Conservation (phyloP, 208 protist genomes). For the Leishmania lainsoni region DNA sequence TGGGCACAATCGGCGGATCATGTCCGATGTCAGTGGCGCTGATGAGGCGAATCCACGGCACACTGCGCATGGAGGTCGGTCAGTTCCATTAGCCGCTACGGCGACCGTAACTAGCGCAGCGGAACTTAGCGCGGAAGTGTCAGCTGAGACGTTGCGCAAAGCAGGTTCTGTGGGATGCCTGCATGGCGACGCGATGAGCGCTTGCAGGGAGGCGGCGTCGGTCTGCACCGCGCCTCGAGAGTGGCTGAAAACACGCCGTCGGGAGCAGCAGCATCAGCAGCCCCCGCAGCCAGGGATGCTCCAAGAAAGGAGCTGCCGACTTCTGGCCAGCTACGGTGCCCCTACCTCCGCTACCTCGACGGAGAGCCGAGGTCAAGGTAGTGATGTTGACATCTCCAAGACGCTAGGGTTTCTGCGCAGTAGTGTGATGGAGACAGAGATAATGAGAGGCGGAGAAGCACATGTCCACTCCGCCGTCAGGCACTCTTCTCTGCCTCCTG, state of each 20-base stretch:
- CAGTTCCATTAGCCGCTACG: neutral
- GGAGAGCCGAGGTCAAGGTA: neutral
- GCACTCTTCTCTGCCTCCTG: neutral
- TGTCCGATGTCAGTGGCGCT: neutral
- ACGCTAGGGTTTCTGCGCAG: neutral
- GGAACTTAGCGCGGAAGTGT: neutral
- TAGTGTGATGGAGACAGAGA: constrained; percentile 1
- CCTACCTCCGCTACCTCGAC: neutral
- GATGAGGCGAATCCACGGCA: neutral
- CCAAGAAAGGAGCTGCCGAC: neutral
- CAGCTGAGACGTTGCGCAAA: neutral
- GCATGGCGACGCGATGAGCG: neutral
- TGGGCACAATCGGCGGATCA: neutral
- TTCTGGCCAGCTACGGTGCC: neutral
- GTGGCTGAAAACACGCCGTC: neutral
- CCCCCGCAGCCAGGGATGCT: neutral
- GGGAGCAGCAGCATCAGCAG: neutral
- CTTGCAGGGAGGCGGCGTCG: neutral
- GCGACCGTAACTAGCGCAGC: neutral
- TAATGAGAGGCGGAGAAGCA: neutral
- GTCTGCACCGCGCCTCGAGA: neutral
- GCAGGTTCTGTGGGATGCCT: neutral
- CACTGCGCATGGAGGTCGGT: neutral
- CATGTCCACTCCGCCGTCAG: neutral
- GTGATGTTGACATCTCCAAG: neutral